A percentile compares a stretch with the other conserved stretches of the same genome.
These are phyloP conservation scores for Blastocystis sp. DNA, from an alignment of 352 stramenopile species.

Conservation along the genomic window DNA sequence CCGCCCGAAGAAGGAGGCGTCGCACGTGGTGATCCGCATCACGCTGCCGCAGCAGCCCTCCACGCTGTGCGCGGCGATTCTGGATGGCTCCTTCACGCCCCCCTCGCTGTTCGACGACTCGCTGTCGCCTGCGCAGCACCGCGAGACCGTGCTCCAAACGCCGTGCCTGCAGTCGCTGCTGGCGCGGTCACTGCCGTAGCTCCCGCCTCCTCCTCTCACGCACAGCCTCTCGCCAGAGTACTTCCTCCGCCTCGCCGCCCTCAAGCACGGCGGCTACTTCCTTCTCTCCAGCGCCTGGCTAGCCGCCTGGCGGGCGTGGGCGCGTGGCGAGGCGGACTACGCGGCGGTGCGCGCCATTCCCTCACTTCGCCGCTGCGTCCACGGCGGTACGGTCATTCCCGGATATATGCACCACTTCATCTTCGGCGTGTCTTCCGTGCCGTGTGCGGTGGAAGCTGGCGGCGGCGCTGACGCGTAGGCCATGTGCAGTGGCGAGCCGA, in stretches of 20 bases:
- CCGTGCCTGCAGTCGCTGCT: neutral
- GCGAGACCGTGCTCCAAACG: neutral
- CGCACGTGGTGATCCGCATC: neutral
- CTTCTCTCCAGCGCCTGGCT: neutral
- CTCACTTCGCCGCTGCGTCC: neutral
- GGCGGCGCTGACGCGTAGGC: neutral
- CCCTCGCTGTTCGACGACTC: neutral
- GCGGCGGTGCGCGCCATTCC: neutral
- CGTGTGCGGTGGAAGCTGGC: constrained; percentile 13
- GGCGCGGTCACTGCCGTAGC: neutral
- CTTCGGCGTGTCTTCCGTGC: neutral
- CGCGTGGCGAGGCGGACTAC: neutral
- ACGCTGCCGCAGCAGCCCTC: neutral
- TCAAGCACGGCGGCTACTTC: constrained; percentile 59
- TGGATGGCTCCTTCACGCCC: neutral
- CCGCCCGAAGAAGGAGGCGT: neutral
- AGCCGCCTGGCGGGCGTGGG: neutral
- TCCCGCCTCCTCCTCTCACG: neutral
- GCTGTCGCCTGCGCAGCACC: neutral
- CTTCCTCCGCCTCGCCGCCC: neutral
- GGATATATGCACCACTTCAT: constrained; percentile 63
- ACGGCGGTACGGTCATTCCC: constrained; percentile 1
- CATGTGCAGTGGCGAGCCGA: neutral
- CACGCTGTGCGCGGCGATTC: neutral
- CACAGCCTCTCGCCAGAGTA: neutral